A percentile compares a stretch with the other conserved stretches of the same genome.
These are phyloP conservation scores for Acanthamoeba lenticulata DNA, from an alignment of 208 protist genomes.

Conservation along the genomic window DNA sequence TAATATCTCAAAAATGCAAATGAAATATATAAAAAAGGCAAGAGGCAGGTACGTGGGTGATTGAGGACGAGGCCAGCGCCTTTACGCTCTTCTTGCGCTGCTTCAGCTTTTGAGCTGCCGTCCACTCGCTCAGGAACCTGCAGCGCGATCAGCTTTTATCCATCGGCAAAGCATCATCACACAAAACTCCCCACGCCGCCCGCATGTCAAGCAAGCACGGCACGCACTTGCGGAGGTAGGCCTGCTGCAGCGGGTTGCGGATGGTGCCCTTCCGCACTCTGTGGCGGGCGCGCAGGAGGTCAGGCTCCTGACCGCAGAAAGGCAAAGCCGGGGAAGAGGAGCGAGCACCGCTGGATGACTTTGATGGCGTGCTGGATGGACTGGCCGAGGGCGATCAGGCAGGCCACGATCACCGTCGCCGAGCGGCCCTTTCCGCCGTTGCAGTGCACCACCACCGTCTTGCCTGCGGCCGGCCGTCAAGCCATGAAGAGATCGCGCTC, in stretches of 20 bases:
- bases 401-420: background rate
- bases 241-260: constrained; percentile 48
- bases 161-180: no score
- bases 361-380: constrained; percentile 6
- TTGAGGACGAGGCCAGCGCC: background rate
- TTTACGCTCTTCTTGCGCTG: constrained; percentile 18
- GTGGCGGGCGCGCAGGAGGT: background rate
- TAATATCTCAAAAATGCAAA: no score
- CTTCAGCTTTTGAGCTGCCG: background rate
- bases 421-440: constrained; percentile 67
- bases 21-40: background rate
- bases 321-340: background rate
- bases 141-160: no score
- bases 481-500: no score
- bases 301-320: background rate
- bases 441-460: constrained; percentile 60
- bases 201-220: background rate
- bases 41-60: background rate
- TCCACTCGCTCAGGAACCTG: constrained; percentile 15
- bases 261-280: constrained; percentile 47
- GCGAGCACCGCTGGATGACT: background rate
- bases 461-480: no score
- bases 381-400: constrained; percentile 2
- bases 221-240: constrained; percentile 20
- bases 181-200: background rate